A percentile compares a stretch with the other conserved stretches of the same genome.
These are phyloP conservation scores for Debaryomyces coudertii DNA, from an alignment of 1,139 yeast species.

Conservation along the genomic window DNA sequence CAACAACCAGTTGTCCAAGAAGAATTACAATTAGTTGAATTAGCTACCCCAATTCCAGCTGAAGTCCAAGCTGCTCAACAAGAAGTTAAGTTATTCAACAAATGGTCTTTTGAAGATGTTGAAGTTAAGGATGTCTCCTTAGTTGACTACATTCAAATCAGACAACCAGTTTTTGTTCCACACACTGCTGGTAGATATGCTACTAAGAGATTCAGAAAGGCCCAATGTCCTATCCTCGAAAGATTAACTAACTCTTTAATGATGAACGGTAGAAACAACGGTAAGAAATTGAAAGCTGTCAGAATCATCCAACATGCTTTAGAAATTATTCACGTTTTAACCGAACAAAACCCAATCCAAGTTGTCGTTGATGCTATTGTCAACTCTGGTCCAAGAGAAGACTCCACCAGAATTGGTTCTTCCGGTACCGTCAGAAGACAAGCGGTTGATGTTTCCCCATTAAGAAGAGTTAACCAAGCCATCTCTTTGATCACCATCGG, in stretches of 20 bases:
- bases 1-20: slow-evolving; percentile 63
- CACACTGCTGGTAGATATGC: slow-evolving; percentile 99
- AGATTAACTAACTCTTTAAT: slow-evolving; percentile 99
- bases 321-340: slow-evolving; percentile 95
- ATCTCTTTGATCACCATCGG: slow-evolving; percentile 97
- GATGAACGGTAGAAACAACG: slow-evolving; percentile 99
- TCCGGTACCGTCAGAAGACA: slow-evolving; percentile 99
- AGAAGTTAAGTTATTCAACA: slow-evolving; percentile 98
- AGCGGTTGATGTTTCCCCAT: slow-evolving; percentile 99
- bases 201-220: slow-evolving; percentile 99
- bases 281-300: slow-evolving; percentile 99
- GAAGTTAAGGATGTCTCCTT: slow-evolving; percentile 97
- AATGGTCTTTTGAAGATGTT: slow-evolving; percentile 98
- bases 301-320: slow-evolving; percentile 99
- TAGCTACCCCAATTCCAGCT: slow-evolving; percentile 95
- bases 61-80: slow-evolving; percentile 95
- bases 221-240: slow-evolving; percentile 99
- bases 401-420: slow-evolving; percentile 99
- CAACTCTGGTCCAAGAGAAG: slow-evolving; percentile 99
- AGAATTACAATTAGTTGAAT: slow-evolving; percentile 79
- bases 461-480: slow-evolving; percentile 99
- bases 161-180: slow-evolving; percentile 96
- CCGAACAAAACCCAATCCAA: slow-evolving; percentile 99
- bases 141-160: slow-evolving; percentile 97
- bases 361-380: slow-evolving; percentile 98